These are phyloP conservation scores for Suillus hirtellus DNA, from an alignment of 768 basidiomycete species.

Conservation along the genomic window DNA sequence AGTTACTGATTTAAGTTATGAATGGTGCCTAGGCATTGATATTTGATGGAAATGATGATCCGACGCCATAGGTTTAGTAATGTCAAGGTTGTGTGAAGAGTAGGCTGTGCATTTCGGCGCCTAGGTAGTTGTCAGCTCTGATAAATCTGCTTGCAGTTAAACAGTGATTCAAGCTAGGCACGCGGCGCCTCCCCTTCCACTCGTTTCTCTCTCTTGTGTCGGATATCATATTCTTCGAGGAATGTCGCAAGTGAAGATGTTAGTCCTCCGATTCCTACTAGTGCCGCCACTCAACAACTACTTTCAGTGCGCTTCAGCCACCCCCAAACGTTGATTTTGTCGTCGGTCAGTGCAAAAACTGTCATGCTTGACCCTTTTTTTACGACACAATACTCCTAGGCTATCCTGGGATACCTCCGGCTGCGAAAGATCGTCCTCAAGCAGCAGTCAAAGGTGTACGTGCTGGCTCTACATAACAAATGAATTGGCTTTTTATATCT, in stretches of 20 bases:
- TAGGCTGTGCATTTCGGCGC: slow-evolving; percentile 15
- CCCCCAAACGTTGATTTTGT: slow-evolving; percentile 91
- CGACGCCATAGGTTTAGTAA: neutral
- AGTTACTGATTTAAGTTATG: neutral
- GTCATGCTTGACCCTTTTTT: slow-evolving; percentile 8
- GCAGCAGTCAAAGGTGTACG: slow-evolving; percentile 85
- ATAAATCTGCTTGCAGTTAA: slow-evolving; percentile 1
- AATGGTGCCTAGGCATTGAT: neutral
- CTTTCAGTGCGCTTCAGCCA: slow-evolving; percentile 70
- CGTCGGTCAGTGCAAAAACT: slow-evolving; percentile 51
- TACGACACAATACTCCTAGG: slow-evolving; percentile 43
- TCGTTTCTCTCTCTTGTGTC: slow-evolving; percentile 8
- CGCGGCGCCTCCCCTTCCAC: slow-evolving; percentile 14
- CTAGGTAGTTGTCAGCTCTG: neutral
- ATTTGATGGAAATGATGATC: neutral
- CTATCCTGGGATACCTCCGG: slow-evolving; percentile 87
- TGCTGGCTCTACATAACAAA: slow-evolving; percentile 20
- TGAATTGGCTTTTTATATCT: slow-evolving; percentile 11
- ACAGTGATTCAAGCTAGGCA: slow-evolving; percentile 11
- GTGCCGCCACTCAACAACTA: neutral
- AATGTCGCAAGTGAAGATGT: slow-evolving; percentile 51
- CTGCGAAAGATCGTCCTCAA: slow-evolving; percentile 70
- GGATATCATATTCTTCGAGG: slow-evolving; percentile 5
- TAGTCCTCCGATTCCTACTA: slow-evolving; percentile 21
- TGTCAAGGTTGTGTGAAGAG: slow-evolving; percentile 5